Evolutionary conservation across 192 early-diverging fungal species (phyloP).

Genomic region (Rhizophagus sp.): DNA sequence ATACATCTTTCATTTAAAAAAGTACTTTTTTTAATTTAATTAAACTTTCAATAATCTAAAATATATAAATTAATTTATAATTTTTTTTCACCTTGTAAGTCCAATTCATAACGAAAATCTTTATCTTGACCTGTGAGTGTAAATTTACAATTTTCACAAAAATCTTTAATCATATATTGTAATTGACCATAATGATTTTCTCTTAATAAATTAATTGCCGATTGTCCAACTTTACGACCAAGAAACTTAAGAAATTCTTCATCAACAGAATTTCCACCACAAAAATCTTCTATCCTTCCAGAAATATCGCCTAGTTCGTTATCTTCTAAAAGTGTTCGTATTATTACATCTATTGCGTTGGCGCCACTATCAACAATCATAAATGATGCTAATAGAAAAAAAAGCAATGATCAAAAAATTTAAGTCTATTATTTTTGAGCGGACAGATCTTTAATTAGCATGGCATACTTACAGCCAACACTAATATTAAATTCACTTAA

Average conservation of each 20-base stretch:
- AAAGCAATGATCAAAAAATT: too few species aligned
- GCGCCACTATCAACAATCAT: constrained; percentile 60
- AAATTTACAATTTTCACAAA: not conserved
- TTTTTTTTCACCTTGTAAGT: not conserved
- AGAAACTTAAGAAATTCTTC: constrained; percentile 20
- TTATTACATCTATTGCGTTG: constrained; percentile 56
- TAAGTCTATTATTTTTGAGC: too few species aligned
- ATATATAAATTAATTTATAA: too few species aligned
- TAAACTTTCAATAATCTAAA: too few species aligned
- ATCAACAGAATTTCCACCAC: constrained; percentile 17
- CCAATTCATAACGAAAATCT: not conserved
- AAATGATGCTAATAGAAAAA: constrained; percentile 36
- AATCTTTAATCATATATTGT: constrained; percentile 5
- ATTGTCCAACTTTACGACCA: not conserved
- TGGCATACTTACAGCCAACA: not conserved
- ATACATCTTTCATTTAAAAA: not conserved
- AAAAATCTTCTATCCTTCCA: not conserved
- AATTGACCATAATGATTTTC: constrained; percentile 1
- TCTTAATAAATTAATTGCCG: not conserved
- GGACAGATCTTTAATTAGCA: too few species aligned
- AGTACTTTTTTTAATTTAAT: too few species aligned
- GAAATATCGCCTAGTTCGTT: too few species aligned
- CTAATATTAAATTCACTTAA: not conserved
- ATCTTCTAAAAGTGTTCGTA: not conserved
- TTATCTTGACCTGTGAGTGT: not conserved